phyloP scores from a whole-genome alignment of 768 basidiomycete species.

The Calocybe indica region DNA sequence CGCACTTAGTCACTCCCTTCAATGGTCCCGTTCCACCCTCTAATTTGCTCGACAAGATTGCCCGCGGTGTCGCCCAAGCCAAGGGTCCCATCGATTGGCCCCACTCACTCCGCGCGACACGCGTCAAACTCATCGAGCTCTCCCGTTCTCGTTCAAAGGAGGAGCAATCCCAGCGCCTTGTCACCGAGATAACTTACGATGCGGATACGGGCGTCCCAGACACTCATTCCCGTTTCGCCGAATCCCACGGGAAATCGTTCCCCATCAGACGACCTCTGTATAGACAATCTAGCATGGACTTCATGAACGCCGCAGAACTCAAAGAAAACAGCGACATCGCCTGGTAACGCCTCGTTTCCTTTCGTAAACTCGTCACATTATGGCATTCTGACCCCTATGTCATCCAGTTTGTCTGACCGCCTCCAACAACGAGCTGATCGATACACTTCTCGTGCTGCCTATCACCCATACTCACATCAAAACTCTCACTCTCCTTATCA shows the following conservation, averaged over 20 bases:
- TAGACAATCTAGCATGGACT: conserved; percentile 86
- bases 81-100: conserved; percentile 80
- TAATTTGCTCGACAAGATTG: conserved; percentile 83
- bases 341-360: conserved; percentile 32
- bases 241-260: conserved; percentile 18
- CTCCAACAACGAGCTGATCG: conserved; percentile 57
- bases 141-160: conserved; percentile 63
- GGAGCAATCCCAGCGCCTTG: conserved; percentile 26
- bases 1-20: conserved; percentile 84
- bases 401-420: conserved; percentile 53
- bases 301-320: conserved; percentile 52
- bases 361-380: no score
- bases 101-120: conserved; percentile 76
- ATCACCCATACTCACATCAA: conserved; percentile 53
- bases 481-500: conserved; percentile 17
- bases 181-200: conserved; percentile 41
- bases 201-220: conserved; percentile 34
- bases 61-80: conserved; percentile 66
- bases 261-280: conserved; percentile 52
- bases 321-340: conserved; percentile 47
- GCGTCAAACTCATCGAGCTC: conserved; percentile 75
- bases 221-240: conserved; percentile 22
- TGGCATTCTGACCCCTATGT: not conserved
- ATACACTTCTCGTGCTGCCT: conserved; percentile 39
- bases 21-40: conserved; percentile 79